phyloP scores from a whole-genome alignment of 2,329 filamentous ascomycete genomes.

The Cordyceps fumosorosea region DNA sequence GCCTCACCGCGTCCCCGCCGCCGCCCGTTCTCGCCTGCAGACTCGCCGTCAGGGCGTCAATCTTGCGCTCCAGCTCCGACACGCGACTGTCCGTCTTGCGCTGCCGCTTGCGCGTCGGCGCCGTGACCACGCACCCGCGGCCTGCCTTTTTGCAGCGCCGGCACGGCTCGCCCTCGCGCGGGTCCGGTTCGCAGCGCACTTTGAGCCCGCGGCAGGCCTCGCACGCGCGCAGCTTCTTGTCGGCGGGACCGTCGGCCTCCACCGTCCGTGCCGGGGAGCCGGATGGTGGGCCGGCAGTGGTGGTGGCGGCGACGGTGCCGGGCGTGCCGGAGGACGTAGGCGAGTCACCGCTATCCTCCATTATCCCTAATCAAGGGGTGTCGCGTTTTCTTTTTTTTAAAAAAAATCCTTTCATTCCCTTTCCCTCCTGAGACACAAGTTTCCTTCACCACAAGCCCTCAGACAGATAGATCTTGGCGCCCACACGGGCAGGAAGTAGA shows the following conservation, averaged over 20 bases:
- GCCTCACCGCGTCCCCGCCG: too few relatives aligned
- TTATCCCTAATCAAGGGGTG: neutral
- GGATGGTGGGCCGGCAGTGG: neutral
- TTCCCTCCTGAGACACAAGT: neutral
- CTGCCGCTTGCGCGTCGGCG: slow-evolving; percentile 69
- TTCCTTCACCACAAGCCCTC: too few relatives aligned
- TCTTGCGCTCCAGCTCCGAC: slow-evolving; percentile 86
- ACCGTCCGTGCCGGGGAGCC: neutral
- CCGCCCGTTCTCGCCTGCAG: slow-evolving; percentile 48
- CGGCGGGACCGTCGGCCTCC: slow-evolving; percentile 23
- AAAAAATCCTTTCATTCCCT: neutral
- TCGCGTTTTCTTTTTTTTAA: neutral
- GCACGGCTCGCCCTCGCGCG: slow-evolving; percentile 55
- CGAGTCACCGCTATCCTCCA: neutral
- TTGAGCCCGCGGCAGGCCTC: slow-evolving; percentile 71
- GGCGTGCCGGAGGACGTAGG: neutral
- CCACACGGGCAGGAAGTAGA: neutral
- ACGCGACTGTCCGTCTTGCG: slow-evolving; percentile 90
- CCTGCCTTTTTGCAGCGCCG: slow-evolving; percentile 74
- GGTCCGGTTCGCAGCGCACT: slow-evolving; percentile 78
- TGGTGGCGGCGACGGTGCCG: neutral
- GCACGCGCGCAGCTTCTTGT: slow-evolving; percentile 66
- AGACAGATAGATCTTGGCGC: neutral
- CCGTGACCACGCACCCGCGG: slow-evolving; percentile 70
- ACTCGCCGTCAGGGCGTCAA: slow-evolving; percentile 78